These are phyloP conservation scores for Diaporthe sp. DNA, from an alignment of 2,329 filamentous ascomycete genomes.

Conservation along the genomic window DNA sequence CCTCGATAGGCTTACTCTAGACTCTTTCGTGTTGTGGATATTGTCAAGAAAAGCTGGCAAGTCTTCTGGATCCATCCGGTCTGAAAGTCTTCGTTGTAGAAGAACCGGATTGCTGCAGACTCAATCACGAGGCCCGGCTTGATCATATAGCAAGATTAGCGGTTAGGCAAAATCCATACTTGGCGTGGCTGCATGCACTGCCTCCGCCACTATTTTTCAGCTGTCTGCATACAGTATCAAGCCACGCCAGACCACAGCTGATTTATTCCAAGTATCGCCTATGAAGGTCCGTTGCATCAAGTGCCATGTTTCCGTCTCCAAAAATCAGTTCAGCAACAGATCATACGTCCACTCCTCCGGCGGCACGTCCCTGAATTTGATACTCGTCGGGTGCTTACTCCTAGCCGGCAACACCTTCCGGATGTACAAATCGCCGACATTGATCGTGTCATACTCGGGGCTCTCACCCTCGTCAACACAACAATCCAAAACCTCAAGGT, in stretches of 20 bases:
- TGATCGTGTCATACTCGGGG: conserved; percentile 44
- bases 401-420: conserved; percentile 49
- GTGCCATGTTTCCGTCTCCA: background rate
- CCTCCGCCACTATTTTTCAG: conserved; percentile 17
- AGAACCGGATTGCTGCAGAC: accelerated
- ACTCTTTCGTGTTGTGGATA: background rate
- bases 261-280: background rate
- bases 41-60: background rate
- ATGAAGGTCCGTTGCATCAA: no score
- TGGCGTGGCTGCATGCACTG: conserved; percentile 8
- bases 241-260: background rate
- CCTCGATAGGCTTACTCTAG: background rate
- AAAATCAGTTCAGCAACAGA: conserved; percentile 43
- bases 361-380: conserved; percentile 51
- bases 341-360: conserved; percentile 49
- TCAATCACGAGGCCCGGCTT: no score
- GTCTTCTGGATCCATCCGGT: conserved; percentile 27
- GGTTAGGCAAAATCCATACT: background rate
- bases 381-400: conserved; percentile 52
- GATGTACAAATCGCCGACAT: conserved; percentile 51
- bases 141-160: background rate
- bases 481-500: conserved; percentile 44
- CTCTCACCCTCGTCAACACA: conserved; percentile 41
- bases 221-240: background rate
- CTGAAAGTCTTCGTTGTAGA: no score